Evolutionary conservation across 495 filamentous ascomycete genomes (phyloP), one percentile per base, ranked within the genome.

Genomic region (Hypoxylon intermedium): DNA sequence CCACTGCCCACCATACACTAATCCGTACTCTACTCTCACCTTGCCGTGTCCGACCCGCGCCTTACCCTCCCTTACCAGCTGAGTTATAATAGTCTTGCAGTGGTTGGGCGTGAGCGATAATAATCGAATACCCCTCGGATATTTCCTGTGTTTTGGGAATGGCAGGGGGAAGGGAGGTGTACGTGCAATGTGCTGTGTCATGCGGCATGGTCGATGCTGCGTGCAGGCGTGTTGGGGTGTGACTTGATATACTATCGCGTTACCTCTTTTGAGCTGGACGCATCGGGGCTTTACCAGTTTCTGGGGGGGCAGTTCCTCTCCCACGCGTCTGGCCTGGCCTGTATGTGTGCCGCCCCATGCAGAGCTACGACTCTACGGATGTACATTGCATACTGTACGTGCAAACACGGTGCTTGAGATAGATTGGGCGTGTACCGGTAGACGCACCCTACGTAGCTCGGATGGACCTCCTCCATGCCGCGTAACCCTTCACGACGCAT

Each of bases 241-340:
- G 48, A 64, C 53, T 36, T 40, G 43, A 42, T 36, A 58, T 41
- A n/a, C n/a, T n/a, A 50, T 50, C 38, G 31, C 33, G 34, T 47
- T 51, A 51, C 24, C 61, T 51, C 11, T 40, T 65, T 65, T 42
- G 49, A 65, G 61, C 61, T 33, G 33, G 18, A 34, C 61, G 61
- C 61, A 65, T 65, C 61, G 61, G 61, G 61, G 49, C 54, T 65
- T 65, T 65, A 37, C 45, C 55, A 59, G 61, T 65, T 64, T 59
- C 38, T 33, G 49, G 49, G 28, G 18, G 11, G 9, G 20, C 21
- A 21, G 50, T 34, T 31, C 23, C 33, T 34, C 20, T 58, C 21
- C 54, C 53, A 59, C 56, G 48, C 20, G 33, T 34, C 55, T 65
- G 46, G 62, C 20, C 53, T 52, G 21, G 40, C 50, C 28, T n/a